phyloP scores from a whole-genome alignment of 1,284 basidiomycete genomes.

The Papiliotrema laurentii region DNA sequence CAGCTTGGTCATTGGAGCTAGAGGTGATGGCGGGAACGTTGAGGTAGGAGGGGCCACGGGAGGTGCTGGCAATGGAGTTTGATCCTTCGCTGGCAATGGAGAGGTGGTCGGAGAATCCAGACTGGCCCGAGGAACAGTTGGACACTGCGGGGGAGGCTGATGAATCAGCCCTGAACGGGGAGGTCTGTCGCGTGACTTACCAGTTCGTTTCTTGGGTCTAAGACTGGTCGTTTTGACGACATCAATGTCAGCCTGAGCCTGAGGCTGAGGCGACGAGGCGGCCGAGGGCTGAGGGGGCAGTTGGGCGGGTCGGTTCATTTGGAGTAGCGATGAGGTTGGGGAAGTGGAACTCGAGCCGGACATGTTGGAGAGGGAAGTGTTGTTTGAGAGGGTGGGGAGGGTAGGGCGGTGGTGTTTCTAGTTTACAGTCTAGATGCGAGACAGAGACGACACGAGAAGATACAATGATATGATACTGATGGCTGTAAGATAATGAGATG shows the following conservation, averaged over 20 bases:
- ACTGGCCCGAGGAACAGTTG: too few species aligned
- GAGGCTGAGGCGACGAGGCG: not conserved
- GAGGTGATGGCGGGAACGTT: constrained; percentile 2
- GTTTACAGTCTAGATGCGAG: not conserved
- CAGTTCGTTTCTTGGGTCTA: constrained; percentile 3
- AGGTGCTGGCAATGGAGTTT: constrained; percentile 3
- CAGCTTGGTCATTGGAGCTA: constrained; percentile 4
- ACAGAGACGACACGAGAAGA: not conserved
- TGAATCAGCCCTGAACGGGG: too few species aligned
- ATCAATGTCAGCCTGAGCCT: not conserved
- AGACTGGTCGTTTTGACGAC: not conserved
- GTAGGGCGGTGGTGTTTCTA: not conserved
- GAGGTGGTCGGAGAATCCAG: too few species aligned
- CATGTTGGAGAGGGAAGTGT: constrained; percentile 6
- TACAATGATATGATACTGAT: too few species aligned
- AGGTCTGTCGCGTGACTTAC: constrained; percentile 15
- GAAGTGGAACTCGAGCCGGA: constrained; percentile 13
- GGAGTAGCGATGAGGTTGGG: constrained; percentile 36
- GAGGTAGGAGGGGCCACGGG: not conserved
- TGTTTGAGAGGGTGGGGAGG: not conserved
- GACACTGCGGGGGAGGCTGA: too few species aligned
- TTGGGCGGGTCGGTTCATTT: constrained; percentile 28
- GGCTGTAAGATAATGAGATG: too few species aligned
- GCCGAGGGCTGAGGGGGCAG: constrained; percentile 16
- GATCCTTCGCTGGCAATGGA: not conserved